Percentiles rank a stretch among this genome's conserved stretches.
These are phyloP conservation scores for Starmerella cellae DNA, from an alignment of 805 yeast genomes.

Conservation along the genomic window DNA sequence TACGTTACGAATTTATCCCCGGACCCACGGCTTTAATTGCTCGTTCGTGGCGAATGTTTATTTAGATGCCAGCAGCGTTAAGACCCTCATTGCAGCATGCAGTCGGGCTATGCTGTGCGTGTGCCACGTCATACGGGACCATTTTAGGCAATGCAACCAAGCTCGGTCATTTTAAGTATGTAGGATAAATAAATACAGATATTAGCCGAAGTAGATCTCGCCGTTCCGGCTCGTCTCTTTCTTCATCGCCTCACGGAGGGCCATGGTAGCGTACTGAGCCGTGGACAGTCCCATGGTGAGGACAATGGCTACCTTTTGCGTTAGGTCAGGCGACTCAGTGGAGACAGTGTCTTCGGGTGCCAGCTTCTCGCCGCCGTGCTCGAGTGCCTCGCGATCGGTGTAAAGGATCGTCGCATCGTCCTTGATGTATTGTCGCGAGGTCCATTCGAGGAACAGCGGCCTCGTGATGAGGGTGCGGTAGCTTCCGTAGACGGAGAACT, in stretches of 20 bases:
- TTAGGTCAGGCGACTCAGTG: slow-evolving; percentile 8
- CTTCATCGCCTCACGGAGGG: slow-evolving; percentile 78
- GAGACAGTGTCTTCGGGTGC: slow-evolving; percentile 9
- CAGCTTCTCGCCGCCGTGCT: slow-evolving; percentile 7
- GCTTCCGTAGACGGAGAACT: slow-evolving; percentile 83
- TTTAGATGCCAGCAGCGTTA: no score
- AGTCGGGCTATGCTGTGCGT: no score
- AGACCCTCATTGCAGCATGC: no score
- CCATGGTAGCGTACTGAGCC: slow-evolving; percentile 96
- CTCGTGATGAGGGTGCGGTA: slow-evolving; percentile 62
- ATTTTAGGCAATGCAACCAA: no score
- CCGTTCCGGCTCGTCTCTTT: slow-evolving; percentile 22
- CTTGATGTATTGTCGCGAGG: slow-evolving; percentile 45
- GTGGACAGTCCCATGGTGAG: slow-evolving; percentile 66
- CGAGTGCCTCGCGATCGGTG: slow-evolving; percentile 57
- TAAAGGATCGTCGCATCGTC: slow-evolving; percentile 59
- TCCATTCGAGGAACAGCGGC: slow-evolving; percentile 52
- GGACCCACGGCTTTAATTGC: no score
- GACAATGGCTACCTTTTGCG: slow-evolving; percentile 50
- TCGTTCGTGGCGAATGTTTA: no score
- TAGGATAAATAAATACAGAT: no score
- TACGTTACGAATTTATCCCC: no score
- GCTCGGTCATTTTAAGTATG: no score
- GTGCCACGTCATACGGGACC: no score
- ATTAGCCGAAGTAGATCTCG: slow-evolving; percentile 11